Base-by-base conservation (phyloP, 2,329 filamentous ascomycete species). In the Didymella arachidicola region DNA sequence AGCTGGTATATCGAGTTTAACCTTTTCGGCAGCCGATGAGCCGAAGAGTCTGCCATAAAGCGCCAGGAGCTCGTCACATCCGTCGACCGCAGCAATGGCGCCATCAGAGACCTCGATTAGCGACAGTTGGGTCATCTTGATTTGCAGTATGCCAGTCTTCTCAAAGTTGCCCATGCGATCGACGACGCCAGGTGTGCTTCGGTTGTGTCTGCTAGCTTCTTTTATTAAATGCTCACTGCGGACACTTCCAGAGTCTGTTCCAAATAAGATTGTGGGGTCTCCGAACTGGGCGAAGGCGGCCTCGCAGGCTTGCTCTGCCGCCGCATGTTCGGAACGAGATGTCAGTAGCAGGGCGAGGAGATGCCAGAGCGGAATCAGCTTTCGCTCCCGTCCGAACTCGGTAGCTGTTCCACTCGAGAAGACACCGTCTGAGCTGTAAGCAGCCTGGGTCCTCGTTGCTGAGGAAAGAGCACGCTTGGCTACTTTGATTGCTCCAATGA, bases 91-190 rank as follows among this genome's bases (percentile, higher is more conserved):
- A 56, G 89, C 86, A 57, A 92, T 89, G 0, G 93, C 87, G 1
- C 93, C 93, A 72, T 97, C 93, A 3, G 92, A 80, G 16, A 95
- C 80, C 77, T 98, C 94, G 3, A 95, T 78, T 19, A 99, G 84
- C 4, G 90, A 85, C 59, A 99, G 82, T 71, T 98, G 93, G 11
- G 94, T 97, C 86, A 98, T 96, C 76, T 96, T 96, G 61, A 97
- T 88, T 76, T 98, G 91, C n/a, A 99, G 79, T 41, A 99, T 89
- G 47, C 87, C 86, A 75, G 93, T 91, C 72, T 93, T 96, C 72
- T 98, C 93, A 26, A 87, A 86, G 57, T 88, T 86, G 62, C 92
- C 89, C 87, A 97, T 91, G 43, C 91, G 87, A 64, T 94, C 90
- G 0, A 96, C 84, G 45, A 91, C 72, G 3, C 88, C 87, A 62